Evolutionary conservation across 495 filamentous ascomycete genomes (phyloP).

Genomic region (Penicillium taxi): DNA sequence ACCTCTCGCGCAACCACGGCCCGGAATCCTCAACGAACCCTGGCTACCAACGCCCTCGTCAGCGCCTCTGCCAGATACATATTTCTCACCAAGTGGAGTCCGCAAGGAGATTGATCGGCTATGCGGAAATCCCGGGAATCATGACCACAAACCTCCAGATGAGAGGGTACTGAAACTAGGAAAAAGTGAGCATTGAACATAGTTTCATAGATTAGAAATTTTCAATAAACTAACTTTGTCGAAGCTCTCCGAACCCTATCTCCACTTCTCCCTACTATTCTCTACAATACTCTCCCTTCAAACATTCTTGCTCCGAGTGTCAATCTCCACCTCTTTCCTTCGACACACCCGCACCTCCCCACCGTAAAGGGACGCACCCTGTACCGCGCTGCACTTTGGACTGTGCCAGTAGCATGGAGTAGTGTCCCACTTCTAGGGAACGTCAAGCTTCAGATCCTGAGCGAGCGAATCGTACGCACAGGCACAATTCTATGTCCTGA

Average conservation of each 20-base stretch:
- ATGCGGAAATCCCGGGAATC: slow-evolving; percentile 5
- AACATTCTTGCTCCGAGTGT: slow-evolving; percentile 85
- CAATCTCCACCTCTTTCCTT: slow-evolving; percentile 90
- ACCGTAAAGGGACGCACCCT: slow-evolving; percentile 81
- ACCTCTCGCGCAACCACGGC: slow-evolving; percentile 24
- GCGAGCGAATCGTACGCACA: slow-evolving; percentile 70
- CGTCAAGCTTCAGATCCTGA: slow-evolving; percentile 75
- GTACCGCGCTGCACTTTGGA: slow-evolving; percentile 92
- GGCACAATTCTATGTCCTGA: slow-evolving; percentile 31
- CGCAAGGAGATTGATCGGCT: slow-evolving; percentile 13
- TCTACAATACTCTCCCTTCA: slow-evolving; percentile 72
- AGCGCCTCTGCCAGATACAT: slow-evolving; percentile 10
- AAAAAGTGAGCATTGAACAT: slow-evolving; percentile 53
- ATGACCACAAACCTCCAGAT: slow-evolving; percentile 49
- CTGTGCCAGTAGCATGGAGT: slow-evolving; percentile 91
- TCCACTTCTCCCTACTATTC: slow-evolving; percentile 73
- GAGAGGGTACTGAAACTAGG: slow-evolving; percentile 83
- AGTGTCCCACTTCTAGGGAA: slow-evolving; percentile 82
- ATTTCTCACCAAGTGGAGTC: slow-evolving; percentile 19
- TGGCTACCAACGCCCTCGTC: slow-evolving; percentile 19
- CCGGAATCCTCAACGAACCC: slow-evolving; percentile 26
- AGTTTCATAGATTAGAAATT: not conserved
- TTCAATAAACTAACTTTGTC: not conserved
- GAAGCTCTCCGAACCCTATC: slow-evolving; percentile 80
- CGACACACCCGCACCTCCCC: slow-evolving; percentile 91